A percentile compares a stretch with the other conserved stretches of the same genome.
These are phyloP conservation scores for Boletus semigastroideus DNA, from an alignment of 1,284 basidiomycete species.

Conservation along the genomic window DNA sequence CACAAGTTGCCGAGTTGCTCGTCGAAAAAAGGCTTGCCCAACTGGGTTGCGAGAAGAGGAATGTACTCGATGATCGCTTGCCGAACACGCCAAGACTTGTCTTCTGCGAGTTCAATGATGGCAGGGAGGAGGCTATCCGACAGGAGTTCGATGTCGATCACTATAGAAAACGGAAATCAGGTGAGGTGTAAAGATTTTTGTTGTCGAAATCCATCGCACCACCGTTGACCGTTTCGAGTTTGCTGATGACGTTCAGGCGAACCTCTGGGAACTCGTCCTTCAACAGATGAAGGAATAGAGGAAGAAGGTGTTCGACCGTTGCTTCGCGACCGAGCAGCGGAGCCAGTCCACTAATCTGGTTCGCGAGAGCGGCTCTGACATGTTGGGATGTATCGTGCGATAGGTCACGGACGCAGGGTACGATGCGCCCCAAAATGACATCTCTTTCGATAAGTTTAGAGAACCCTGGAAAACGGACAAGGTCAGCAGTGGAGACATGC, in stretches of 20 bases:
- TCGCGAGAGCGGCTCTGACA: conserved; percentile 94
- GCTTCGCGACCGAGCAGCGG: conserved; percentile 93
- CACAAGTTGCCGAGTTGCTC: conserved; percentile 96
- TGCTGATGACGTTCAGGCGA: conserved; percentile 97
- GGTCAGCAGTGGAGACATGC: conserved; percentile 7
- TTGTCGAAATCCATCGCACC: conserved; percentile 50
- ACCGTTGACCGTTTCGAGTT: conserved; percentile 94
- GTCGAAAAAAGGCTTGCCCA: conserved; percentile 97
- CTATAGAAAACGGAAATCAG: conserved; percentile 42
- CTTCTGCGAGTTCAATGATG: conserved; percentile 97
- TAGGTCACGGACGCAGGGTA: conserved; percentile 96
- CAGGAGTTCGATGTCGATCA: conserved; percentile 95
- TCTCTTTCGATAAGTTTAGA: conserved; percentile 94
- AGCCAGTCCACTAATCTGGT: conserved; percentile 96
- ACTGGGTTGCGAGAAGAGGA: conserved; percentile 91
- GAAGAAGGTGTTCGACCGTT: conserved; percentile 96
- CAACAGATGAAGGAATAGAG: conserved; percentile 92
- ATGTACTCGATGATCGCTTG: conserved; percentile 99
- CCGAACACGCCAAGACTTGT: conserved; percentile 99
- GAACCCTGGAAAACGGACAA: conserved; percentile 67
- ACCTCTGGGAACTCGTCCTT: conserved; percentile 99
- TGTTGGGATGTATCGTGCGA: conserved; percentile 95
- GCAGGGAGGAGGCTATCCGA: conserved; percentile 96
- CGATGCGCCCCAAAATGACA: conserved; percentile 88
- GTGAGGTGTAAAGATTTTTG: conserved; percentile 7